Conservation (phyloP, 495 filamentous ascomycete species). For the Aspergillus conjunctus region DNA sequence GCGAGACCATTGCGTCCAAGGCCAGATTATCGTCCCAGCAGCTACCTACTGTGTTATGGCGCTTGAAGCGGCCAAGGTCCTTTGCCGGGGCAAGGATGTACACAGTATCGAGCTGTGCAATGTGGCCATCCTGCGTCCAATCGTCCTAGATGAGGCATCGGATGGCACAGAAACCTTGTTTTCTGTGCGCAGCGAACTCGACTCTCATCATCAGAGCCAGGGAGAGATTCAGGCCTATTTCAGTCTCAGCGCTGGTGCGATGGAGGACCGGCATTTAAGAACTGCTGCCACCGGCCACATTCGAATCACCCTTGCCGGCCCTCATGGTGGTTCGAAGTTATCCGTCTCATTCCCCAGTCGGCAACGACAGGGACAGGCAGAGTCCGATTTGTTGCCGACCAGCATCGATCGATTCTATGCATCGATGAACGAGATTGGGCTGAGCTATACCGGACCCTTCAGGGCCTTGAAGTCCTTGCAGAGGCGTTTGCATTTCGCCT, state of each 20-base stretch:
- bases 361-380: no score
- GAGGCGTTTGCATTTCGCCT: no score
- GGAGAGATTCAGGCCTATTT: background rate
- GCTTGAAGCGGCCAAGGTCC: constrained; percentile 46
- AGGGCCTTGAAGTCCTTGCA: constrained; percentile 13
- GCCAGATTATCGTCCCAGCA: constrained; percentile 59
- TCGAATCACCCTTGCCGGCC: constrained; percentile 1
- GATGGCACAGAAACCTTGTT: constrained; percentile 36
- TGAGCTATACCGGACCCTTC: constrained; percentile 36
- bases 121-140: constrained; percentile 46
- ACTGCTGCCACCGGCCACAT: constrained; percentile 24
- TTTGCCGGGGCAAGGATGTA: constrained; percentile 16
- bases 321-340: constrained; percentile 40
- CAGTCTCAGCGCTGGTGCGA: background rate
- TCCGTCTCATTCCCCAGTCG: no score
- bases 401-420: constrained; percentile 49
- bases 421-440: constrained; percentile 35
- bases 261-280: background rate
- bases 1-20: constrained; percentile 40
- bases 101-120: constrained; percentile 38
- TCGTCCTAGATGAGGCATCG: constrained; percentile 51
- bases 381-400: no score
- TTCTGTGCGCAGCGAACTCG: constrained; percentile 25
- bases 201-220: background rate
- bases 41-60: constrained; percentile 60